These are phyloP conservation scores for Aspergillus neotritici DNA, from an alignment of 2,329 filamentous ascomycete species.

Conservation along the genomic window DNA sequence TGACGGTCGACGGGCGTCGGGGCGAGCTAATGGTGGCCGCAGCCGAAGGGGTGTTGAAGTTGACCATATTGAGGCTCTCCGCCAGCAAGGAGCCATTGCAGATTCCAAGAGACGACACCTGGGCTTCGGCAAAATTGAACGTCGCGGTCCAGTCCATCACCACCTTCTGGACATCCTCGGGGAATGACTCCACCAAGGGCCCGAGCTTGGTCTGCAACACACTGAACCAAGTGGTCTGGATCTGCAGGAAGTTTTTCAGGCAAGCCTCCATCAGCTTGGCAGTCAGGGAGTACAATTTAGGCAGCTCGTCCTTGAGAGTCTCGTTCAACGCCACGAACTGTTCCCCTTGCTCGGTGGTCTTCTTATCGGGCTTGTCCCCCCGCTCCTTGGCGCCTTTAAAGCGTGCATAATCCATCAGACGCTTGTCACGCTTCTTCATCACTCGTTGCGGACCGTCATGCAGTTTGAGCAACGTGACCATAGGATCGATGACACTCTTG, in stretches of 20 bases:
- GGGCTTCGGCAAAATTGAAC: conserved; percentile 68
- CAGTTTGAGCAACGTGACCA: conserved; percentile 69
- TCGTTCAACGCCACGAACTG: conserved; percentile 90
- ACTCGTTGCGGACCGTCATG: conserved; percentile 80
- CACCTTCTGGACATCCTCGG: conserved; percentile 66
- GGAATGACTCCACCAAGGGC: conserved; percentile 62
- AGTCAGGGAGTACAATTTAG: conserved; percentile 73
- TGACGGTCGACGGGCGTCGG: conserved; percentile 46
- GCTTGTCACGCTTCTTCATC: conserved; percentile 92
- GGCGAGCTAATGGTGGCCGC: conserved; percentile 36
- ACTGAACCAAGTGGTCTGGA: conserved; percentile 76
- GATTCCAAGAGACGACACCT: conserved; percentile 65
- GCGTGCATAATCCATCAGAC: conserved; percentile 81
- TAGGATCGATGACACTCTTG: conserved; percentile 78
- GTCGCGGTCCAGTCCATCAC: conserved; percentile 72
- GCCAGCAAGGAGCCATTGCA: conserved; percentile 65
- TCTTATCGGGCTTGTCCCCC: conserved; percentile 82
- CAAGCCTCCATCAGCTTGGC: conserved; percentile 79
- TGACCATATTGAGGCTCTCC: conserved; percentile 54
- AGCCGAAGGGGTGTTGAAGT: conserved; percentile 52
- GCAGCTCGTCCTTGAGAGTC: conserved; percentile 85
- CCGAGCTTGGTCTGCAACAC: conserved; percentile 80
- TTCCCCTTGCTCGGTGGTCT: conserved; percentile 75
- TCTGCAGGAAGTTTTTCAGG: conserved; percentile 73
- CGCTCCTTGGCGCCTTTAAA: conserved; percentile 70